These are phyloP conservation scores for Penicillium brevicompactum DNA, from an alignment of 2,329 filamentous ascomycete genomes.

Conservation along the genomic window DNA sequence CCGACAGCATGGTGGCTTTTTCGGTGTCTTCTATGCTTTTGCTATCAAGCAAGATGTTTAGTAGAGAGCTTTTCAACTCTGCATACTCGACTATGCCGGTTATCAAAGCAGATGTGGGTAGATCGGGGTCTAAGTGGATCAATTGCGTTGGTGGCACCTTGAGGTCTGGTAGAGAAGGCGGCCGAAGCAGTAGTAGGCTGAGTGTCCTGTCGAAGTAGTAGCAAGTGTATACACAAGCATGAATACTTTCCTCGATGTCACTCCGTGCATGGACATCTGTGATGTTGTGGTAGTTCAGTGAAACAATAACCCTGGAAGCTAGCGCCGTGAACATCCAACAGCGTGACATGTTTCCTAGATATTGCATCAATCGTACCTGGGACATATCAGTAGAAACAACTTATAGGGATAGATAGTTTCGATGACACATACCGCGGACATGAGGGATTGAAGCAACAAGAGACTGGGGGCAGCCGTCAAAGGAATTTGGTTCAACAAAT, in stretches of 20 bases:
- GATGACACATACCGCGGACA: conserved; percentile 18
- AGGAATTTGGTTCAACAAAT: conserved; percentile 21
- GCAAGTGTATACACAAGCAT: conserved; percentile 24
- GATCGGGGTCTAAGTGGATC: conserved; percentile 20
- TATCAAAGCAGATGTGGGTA: conserved; percentile 23
- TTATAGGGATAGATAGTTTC: not conserved
- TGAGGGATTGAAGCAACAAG: conserved; percentile 21
- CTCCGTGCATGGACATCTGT: conserved; percentile 15
- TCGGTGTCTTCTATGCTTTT: conserved; percentile 17
- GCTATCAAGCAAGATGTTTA: conserved; percentile 19
- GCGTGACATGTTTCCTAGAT: conserved; percentile 24
- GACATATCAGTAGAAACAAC: not conserved
- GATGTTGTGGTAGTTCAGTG: conserved; percentile 28
- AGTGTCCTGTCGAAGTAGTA: conserved; percentile 27
- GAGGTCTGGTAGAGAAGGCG: conserved; percentile 23
- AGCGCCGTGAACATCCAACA: conserved; percentile 25
- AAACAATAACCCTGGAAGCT: conserved; percentile 21
- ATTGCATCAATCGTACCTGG: conserved; percentile 24
- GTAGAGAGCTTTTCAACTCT: conserved; percentile 15
- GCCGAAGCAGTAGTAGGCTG: conserved; percentile 25
- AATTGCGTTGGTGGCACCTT: conserved; percentile 20
- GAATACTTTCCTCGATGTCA: conserved; percentile 23
- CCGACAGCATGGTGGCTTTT: conserved; percentile 22
- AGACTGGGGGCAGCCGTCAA: conserved; percentile 23
- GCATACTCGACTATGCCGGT: conserved; percentile 20